These are phyloP conservation scores for Russula virescens DNA, from an alignment of 768 basidiomycete species.

Conservation along the genomic window DNA sequence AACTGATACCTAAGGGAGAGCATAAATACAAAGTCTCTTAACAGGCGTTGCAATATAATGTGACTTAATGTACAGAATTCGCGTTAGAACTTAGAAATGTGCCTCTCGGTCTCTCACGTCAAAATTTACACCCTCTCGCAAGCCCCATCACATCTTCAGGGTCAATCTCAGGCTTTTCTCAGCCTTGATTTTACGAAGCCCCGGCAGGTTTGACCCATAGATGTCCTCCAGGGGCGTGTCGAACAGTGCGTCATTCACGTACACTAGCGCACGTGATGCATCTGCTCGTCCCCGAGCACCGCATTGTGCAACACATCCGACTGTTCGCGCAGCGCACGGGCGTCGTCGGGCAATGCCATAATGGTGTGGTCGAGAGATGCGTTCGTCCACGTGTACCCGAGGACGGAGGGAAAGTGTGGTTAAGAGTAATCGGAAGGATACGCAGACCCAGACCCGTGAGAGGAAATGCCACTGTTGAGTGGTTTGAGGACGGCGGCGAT, in stretches of 20 bases:
- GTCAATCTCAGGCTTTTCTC: too few species aligned
- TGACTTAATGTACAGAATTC: too few species aligned
- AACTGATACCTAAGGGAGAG: too few species aligned
- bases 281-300: slow-evolving; percentile 25
- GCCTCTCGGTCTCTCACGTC: too few species aligned
- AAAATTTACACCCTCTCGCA: slow-evolving; percentile 26
- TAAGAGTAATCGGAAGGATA: slow-evolving; percentile 16
- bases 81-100: too few species aligned
- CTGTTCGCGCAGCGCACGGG: slow-evolving; percentile 33
- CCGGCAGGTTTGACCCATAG: slow-evolving; percentile 22
- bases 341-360: too few species aligned
- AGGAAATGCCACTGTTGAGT: slow-evolving; percentile 1
- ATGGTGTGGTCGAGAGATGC: slow-evolving; percentile 37
- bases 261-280: slow-evolving; percentile 11
- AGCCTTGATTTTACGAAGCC: slow-evolving; percentile 10
- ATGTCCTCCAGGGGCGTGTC: slow-evolving; percentile 19
- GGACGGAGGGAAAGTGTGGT: neutral
- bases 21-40: too few species aligned
- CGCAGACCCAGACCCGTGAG: slow-evolving; percentile 13
- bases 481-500: neutral
- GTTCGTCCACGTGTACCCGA: neutral
- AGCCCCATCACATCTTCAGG: slow-evolving; percentile 26
- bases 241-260: slow-evolving; percentile 23
- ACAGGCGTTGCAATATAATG: too few species aligned
- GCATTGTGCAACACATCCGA: neutral